phyloP scores from a whole-genome alignment of 2,329 filamentous ascomycete species.

The Alternaria sp. region DNA sequence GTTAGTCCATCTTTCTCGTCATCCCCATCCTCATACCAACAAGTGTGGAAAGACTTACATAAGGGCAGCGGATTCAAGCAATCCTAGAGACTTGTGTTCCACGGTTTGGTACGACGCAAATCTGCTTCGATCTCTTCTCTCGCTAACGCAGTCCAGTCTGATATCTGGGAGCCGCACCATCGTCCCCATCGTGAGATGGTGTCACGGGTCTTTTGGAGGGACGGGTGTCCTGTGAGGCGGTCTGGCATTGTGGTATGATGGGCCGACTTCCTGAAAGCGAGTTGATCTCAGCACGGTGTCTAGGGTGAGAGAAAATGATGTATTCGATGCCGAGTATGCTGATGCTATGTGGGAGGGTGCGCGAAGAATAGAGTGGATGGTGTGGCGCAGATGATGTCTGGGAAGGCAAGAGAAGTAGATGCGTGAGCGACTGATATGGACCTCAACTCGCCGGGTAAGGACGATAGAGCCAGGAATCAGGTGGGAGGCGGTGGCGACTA shows the following conservation, averaged over 20 bases:
- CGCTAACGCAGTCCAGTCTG: background rate
- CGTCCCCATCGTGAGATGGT: background rate
- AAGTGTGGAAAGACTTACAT: background rate
- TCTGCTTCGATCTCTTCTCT: background rate
- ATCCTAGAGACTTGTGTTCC: constrained; percentile 3
- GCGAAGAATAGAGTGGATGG: background rate
- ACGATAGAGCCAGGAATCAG: background rate
- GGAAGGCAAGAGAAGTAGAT: background rate
- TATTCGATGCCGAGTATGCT: background rate
- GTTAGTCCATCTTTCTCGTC: background rate
- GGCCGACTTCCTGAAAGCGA: background rate
- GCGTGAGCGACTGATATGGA: background rate
- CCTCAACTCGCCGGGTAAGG: background rate
- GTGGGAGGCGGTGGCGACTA: background rate
- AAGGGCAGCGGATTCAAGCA: constrained; percentile 1
- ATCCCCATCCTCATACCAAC: background rate
- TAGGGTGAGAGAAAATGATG: background rate
- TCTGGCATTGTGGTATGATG: background rate
- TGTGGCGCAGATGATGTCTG: background rate
- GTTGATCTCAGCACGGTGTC: background rate
- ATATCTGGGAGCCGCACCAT: background rate
- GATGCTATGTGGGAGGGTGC: background rate
- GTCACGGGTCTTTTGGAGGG: background rate
- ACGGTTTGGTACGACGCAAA: background rate
- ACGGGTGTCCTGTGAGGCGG: background rate